Base-by-base conservation (phyloP, 23 red algal species). In the Agarophyton chilense region DNA sequence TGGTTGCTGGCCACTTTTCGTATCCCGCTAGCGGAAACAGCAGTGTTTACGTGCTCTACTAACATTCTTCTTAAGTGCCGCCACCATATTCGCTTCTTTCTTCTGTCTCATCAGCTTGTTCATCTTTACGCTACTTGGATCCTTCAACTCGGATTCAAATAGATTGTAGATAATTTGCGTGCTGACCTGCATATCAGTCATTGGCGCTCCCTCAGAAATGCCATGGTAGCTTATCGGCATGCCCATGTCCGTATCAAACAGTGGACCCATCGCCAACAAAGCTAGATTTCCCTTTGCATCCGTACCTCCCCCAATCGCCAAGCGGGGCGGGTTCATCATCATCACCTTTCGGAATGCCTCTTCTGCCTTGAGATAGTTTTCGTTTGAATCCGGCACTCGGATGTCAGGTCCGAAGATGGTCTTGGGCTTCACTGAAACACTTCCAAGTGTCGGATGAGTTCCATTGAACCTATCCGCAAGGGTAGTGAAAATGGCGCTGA, bases 151-250 rank as follows among this genome's bases (percentile, higher is more conserved):
- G 11, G 38, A 62, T 80, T 80, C 77, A 60, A 57, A 80, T 24
- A 80, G 18, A 19, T 60, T 57, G 19, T 80, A 80, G 34, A 80
- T 80, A 39, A 80, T 80, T 43, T 80, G 58, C 17, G 81, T 84
- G 60, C 81, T 84, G 1, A 32, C 49, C n/a, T 70, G 39, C 81
- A 84, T 84, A 70, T 84, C 81, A 34, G 11, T 71, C 62, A 84
- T 84, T 6, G 81, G 81, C 13, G 81, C 56, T 36, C 58, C 81
- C 62, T 84, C 81, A 47, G 57, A 68, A 38, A 84, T 71, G 12
- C 81, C 81, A 38, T 84, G 81, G 50, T 84, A 84, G 55, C 62
- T 84, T 8, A 84, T 84, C 60, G 81, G 81, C 35, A 7, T 9
- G 28, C 81, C 60, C 81, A 84, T 58, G 2, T 70, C 70, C 25